Evolutionary conservation across 108 stramenopile species (phyloP), one percentile per base, ranked within the genome.

Genomic region (Seminavis robusta): DNA sequence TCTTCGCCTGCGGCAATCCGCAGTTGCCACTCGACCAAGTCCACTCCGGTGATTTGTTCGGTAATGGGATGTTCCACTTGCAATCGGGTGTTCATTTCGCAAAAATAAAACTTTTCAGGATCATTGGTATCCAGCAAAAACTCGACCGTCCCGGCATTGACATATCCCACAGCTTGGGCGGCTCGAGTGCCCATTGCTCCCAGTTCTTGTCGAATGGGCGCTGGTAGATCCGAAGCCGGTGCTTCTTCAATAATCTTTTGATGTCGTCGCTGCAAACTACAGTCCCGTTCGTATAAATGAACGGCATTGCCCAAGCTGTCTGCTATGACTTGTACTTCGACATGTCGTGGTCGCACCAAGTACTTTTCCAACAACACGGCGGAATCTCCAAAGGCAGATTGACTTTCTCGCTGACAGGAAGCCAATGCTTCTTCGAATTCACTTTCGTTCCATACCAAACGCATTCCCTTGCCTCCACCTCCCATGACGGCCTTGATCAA

Each of bases 401-500:
- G 61, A n/a, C 97, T 91, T 76, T 99, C 97, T 47, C 92, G 86
- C 49, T 79, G 65, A 68, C 83, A 98, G 8, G 92, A 81, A 47
- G 81, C 86, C 60, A 71, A 52, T 6, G 83, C 83, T 50, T 94
- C 87, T 3, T 65, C 47, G 55, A 74, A 74, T 33, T 74, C 73
- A 1, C 19, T 21, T 54, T 92, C 95, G 52, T 81, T 78, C 62
- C 69, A 74, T 45, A 96, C 95, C 21, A 98, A 82, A 31, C 98
- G 79, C 98, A 99, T 99, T 9, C 98, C 98, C 75, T 99, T 99
- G 39, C 98, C 98, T 4, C 98, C 98, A 0, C 98, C 98, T 17
- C 98, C 98, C 25, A 92, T 81, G 52, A 80, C 77, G 0, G 98
- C 98, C 73, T 99, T 99, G 77, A 99, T 94, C 91, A 99, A 93